These are phyloP conservation scores for Leishmania tropica DNA, from an alignment of 208 protist species.

Conservation along the genomic window DNA sequence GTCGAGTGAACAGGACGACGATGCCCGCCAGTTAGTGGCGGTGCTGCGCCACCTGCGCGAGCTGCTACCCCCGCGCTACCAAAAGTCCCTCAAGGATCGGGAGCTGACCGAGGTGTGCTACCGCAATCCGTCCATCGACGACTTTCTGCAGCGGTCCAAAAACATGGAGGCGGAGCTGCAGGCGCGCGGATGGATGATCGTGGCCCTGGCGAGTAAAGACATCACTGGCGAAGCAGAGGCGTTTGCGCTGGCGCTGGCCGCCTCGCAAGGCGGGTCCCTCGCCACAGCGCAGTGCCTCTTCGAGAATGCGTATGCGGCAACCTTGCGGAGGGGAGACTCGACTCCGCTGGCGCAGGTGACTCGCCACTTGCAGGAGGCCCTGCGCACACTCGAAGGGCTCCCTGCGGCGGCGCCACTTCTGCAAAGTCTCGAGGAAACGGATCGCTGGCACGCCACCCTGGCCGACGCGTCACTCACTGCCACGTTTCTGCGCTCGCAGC, in stretches of 20 bases:
- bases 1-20: slow-evolving; percentile 16
- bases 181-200: slow-evolving; percentile 64
- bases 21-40: slow-evolving; percentile 25
- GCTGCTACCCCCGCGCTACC: slow-evolving; percentile 59
- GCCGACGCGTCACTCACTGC: slow-evolving; percentile 20
- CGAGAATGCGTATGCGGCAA: slow-evolving; percentile 29
- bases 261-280: slow-evolving; percentile 37
- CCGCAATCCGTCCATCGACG: slow-evolving; percentile 37
- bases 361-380: slow-evolving; percentile 20
- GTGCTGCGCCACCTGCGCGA: slow-evolving; percentile 46
- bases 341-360: slow-evolving; percentile 13
- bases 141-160: slow-evolving; percentile 41
- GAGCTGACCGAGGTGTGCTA: slow-evolving; percentile 64
- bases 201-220: slow-evolving; percentile 42
- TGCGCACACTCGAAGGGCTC: slow-evolving; percentile 25
- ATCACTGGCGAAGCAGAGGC: slow-evolving; percentile 36
- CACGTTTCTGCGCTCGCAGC: slow-evolving; percentile 9
- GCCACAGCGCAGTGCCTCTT: slow-evolving; percentile 53
- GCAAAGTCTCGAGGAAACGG: neutral
- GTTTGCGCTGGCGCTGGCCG: slow-evolving; percentile 50
- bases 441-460: slow-evolving; percentile 4
- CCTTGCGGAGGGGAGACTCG: slow-evolving; percentile 7
- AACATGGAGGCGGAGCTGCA: slow-evolving; percentile 64
- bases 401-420: slow-evolving; percentile 19
- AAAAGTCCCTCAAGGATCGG: slow-evolving; percentile 47